Conservation (phyloP, 139 green algal species). For the Chara braunii region DNA sequence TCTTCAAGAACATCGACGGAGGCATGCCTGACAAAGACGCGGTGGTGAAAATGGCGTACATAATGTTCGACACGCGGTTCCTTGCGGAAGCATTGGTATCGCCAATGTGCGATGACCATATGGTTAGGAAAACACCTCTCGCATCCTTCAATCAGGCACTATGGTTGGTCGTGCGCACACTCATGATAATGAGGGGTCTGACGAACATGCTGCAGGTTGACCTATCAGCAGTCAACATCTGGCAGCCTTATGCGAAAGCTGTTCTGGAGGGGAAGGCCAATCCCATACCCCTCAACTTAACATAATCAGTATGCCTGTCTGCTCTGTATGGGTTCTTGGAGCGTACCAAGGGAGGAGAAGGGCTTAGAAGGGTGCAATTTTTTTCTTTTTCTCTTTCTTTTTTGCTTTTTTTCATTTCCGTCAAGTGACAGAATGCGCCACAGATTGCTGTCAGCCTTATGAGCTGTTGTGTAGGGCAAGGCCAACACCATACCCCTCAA, state of each 20-base stretch:
- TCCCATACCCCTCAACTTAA: background rate
- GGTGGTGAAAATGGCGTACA: slow-evolving; percentile 26
- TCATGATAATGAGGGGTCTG: slow-evolving; percentile 16
- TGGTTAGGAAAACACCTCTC: slow-evolving; percentile 11
- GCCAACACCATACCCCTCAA: background rate
- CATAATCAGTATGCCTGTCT: too few relatives aligned
- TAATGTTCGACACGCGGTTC: slow-evolving; percentile 35
- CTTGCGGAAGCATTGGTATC: slow-evolving; percentile 25
- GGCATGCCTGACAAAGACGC: background rate
- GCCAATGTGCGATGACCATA: slow-evolving; percentile 19
- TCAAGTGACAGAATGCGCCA: background rate
- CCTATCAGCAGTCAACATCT: slow-evolving; percentile 12
- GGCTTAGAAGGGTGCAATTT: background rate
- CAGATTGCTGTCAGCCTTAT: background rate
- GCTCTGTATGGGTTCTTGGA: too few relatives aligned
- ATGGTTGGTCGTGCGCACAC: slow-evolving; percentile 17
- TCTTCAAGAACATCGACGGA: background rate
- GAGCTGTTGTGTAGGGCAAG: background rate
- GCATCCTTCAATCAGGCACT: slow-evolving; percentile 24
- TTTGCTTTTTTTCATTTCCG: background rate
- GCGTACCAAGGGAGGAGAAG: background rate
- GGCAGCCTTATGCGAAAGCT: slow-evolving; percentile 19
- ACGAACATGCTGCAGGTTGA: slow-evolving; percentile 22
- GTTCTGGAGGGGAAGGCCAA: background rate
- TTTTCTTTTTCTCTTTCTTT: background rate